Evolutionary conservation across 2,329 filamentous ascomycete species (phyloP).

Genomic region (Aphanocladium album): DNA sequence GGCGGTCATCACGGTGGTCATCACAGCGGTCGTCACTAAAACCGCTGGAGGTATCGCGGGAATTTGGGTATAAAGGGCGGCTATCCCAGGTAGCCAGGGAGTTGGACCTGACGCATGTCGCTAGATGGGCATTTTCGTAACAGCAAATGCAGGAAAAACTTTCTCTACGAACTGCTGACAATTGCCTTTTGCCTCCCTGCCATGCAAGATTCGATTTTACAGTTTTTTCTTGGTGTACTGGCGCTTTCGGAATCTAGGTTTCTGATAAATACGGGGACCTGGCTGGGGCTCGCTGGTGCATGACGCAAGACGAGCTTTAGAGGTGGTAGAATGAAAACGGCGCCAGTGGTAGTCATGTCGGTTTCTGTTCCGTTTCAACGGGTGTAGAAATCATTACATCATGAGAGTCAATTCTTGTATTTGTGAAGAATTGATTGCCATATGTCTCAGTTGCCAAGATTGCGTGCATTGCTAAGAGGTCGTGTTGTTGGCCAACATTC

Average conservation of each 20-base stretch:
- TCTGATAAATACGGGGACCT: not conserved
- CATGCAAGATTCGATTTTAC: no score
- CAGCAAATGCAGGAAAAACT: no score
- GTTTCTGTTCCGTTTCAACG: not conserved
- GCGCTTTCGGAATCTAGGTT: not conserved
- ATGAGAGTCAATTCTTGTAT: not conserved
- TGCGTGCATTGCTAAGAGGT: not conserved
- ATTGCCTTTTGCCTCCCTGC: not conserved
- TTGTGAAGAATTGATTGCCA: not conserved
- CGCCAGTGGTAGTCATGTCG: not conserved
- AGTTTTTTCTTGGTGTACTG: not conserved
- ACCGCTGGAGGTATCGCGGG: no score
- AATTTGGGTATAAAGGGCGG: no score
- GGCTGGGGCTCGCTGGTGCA: not conserved
- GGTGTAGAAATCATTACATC: not conserved
- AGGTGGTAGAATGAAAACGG: not conserved
- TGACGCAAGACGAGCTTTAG: conserved; percentile 5
- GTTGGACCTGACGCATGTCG: no score
- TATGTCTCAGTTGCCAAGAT: not conserved
- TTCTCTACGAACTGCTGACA: no score
- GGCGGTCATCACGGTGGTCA: not conserved
- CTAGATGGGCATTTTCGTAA: no score
- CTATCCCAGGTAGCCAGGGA: no score
- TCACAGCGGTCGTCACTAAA: not conserved
- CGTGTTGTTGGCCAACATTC: not conserved